Evolutionary conservation across 2,329 filamentous ascomycete genomes (phyloP).

Genomic region (Alternaria panax): DNA sequence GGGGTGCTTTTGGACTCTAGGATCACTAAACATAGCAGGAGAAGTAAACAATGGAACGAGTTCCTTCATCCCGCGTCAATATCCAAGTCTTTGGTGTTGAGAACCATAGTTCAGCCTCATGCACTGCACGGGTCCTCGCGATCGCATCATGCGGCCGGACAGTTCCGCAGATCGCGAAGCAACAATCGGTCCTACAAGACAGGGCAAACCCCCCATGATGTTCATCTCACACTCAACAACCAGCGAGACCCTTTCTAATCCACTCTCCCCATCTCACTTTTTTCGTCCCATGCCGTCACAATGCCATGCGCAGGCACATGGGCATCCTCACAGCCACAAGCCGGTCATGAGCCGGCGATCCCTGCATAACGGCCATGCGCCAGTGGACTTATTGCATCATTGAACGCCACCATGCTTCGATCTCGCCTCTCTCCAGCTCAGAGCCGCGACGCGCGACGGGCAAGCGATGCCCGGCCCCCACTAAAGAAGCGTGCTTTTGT

Average conservation of each 20-base stretch:
- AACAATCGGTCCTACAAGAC: slow-evolving; percentile 14
- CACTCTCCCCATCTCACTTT: not conserved
- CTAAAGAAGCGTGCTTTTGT: slow-evolving; percentile 3
- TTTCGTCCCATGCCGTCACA: not conserved
- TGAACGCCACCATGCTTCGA: slow-evolving; percentile 14
- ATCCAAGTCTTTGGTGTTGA: not conserved
- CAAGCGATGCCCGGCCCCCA: slow-evolving; percentile 1
- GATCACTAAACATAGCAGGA: not conserved
- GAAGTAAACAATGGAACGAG: not conserved
- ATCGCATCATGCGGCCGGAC: not conserved
- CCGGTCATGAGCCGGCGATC: slow-evolving; percentile 3
- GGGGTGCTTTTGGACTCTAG: not conserved
- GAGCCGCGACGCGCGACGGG: slow-evolving; percentile 1
- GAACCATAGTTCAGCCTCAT: not conserved
- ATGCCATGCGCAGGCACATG: not conserved
- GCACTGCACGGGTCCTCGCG: not conserved
- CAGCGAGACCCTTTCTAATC: slow-evolving; percentile 5
- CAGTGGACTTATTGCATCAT: slow-evolving; percentile 13
- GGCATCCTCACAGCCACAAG: slow-evolving; percentile 2
- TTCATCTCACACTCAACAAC: not conserved
- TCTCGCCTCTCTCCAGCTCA: not conserved
- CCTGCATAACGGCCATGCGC: slow-evolving; percentile 4
- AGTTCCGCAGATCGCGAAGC: slow-evolving; percentile 10
- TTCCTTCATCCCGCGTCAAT: not conserved
- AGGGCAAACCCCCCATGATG: slow-evolving; percentile 4